phyloP scores from a whole-genome alignment of 345 rosid species.

The Syzygium aqueum region DNA sequence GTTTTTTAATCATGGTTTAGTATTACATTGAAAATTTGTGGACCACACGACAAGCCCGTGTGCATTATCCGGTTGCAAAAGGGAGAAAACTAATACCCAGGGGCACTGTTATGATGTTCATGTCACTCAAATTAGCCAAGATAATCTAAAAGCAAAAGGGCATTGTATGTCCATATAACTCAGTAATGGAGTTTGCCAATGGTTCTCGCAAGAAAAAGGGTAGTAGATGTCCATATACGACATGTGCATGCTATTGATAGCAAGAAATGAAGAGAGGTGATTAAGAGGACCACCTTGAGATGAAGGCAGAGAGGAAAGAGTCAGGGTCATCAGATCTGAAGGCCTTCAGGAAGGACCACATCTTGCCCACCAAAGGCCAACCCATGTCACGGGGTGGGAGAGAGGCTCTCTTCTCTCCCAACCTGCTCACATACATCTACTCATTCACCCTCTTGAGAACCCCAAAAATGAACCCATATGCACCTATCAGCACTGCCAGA shows the following conservation, averaged over 20 bases:
- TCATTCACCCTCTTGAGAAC: constrained; percentile 20
- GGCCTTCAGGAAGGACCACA: constrained; percentile 33
- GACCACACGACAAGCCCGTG: background rate
- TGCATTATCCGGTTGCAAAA: background rate
- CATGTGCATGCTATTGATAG: background rate
- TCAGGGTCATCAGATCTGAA: constrained; percentile 39
- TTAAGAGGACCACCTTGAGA: constrained; percentile 17
- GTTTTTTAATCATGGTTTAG: background rate
- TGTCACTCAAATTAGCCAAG: background rate
- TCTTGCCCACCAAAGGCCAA: constrained; percentile 38
- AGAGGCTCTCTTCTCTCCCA: constrained; percentile 20
- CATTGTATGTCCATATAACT: background rate
- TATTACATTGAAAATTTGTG: too few relatives aligned
- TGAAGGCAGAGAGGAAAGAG: constrained; percentile 17
- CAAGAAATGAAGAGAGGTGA: background rate
- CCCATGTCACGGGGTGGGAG: constrained; percentile 47
- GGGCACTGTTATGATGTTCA: background rate
- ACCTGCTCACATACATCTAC: constrained; percentile 15
- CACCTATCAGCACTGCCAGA: constrained; percentile 1
- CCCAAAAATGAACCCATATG: constrained; percentile 8
- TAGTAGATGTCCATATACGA: background rate
- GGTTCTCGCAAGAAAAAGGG: background rate
- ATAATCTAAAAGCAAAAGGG: background rate
- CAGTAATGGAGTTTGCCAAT: too few relatives aligned
- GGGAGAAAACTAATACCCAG: background rate